Conservation (phyloP, 2,329 filamentous ascomycete species). For the Hymenoscyphus salicellus region DNA sequence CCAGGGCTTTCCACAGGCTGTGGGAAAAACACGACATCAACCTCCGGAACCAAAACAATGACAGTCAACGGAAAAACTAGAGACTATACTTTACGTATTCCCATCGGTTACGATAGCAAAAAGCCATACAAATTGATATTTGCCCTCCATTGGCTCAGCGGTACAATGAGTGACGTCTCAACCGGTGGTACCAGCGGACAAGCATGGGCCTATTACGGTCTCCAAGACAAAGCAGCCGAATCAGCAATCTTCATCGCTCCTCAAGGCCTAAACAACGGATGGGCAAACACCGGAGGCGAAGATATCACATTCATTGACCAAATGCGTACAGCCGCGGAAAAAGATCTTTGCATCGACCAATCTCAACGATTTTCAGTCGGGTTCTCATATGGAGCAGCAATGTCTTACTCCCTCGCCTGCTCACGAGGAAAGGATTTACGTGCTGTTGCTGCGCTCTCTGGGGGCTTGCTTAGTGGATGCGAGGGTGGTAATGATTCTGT, state of each 20-base stretch:
- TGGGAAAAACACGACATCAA: slow-evolving; percentile 30
- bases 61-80: slow-evolving; percentile 40
- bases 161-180: slow-evolving; percentile 39
- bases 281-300: slow-evolving; percentile 38
- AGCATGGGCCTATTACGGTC: slow-evolving; percentile 34
- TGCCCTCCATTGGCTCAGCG: slow-evolving; percentile 42
- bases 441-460: slow-evolving; percentile 36
- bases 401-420: slow-evolving; percentile 39
- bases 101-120: slow-evolving; percentile 41
- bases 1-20: slow-evolving; percentile 32
- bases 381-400: slow-evolving; percentile 39
- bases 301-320: slow-evolving; percentile 37
- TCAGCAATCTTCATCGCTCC: slow-evolving; percentile 39
- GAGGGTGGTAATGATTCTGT: slow-evolving; percentile 35
- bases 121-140: slow-evolving; percentile 43
- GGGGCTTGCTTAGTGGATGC: slow-evolving; percentile 33
- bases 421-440: slow-evolving; percentile 35
- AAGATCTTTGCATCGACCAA: slow-evolving; percentile 37
- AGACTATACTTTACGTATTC: slow-evolving; percentile 41
- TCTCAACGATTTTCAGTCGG: slow-evolving; percentile 37
- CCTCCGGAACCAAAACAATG: slow-evolving; percentile 36
- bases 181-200: slow-evolving; percentile 23
- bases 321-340: slow-evolving; percentile 34
- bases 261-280: slow-evolving; percentile 35
- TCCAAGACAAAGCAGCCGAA: slow-evolving; percentile 32